Evolutionary conservation across 305 asterid species (phyloP).

Genomic region (Petunia hybrid): DNA sequence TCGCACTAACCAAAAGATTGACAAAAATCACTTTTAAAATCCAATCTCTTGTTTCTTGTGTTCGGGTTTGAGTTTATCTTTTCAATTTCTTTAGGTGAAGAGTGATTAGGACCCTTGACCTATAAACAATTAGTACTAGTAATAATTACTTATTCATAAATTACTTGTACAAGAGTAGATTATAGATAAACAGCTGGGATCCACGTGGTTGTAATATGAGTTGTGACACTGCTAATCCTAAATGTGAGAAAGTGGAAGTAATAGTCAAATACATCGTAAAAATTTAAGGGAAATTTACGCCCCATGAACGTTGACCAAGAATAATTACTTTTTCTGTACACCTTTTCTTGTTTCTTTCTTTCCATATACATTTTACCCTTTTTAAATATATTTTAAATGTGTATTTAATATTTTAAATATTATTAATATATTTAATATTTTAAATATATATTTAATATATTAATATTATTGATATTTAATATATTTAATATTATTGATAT

Average conservation of each 20-base stretch:
- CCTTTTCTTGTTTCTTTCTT: too few relatives aligned
- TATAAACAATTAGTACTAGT: not conserved
- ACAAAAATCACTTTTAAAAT: not conserved
- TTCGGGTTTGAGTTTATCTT: constrained; percentile 7
- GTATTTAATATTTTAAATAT: too few relatives aligned
- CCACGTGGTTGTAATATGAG: not conserved
- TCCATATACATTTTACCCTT: too few relatives aligned
- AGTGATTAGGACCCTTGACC: constrained; percentile 22
- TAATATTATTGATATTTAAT: too few relatives aligned
- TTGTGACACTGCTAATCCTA: not conserved
- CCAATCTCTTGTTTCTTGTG: not conserved
- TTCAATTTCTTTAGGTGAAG: constrained; percentile 11
- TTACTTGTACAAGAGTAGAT: not conserved
- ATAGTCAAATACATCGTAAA: not conserved
- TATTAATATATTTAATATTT: too few relatives aligned
- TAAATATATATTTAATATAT: too few relatives aligned
- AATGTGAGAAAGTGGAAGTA: not conserved
- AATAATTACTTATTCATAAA: not conserved
- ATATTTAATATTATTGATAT: too few relatives aligned
- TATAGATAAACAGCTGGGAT: not conserved
- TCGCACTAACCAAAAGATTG: not conserved
- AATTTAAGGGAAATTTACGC: too few relatives aligned
- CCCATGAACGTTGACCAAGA: too few relatives aligned
- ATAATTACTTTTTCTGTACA: too few relatives aligned
- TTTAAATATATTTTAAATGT: too few relatives aligned